Evolutionary conservation across 148 eudicot genomes (phyloP).

Genomic region (Talinum fruticosum): DNA sequence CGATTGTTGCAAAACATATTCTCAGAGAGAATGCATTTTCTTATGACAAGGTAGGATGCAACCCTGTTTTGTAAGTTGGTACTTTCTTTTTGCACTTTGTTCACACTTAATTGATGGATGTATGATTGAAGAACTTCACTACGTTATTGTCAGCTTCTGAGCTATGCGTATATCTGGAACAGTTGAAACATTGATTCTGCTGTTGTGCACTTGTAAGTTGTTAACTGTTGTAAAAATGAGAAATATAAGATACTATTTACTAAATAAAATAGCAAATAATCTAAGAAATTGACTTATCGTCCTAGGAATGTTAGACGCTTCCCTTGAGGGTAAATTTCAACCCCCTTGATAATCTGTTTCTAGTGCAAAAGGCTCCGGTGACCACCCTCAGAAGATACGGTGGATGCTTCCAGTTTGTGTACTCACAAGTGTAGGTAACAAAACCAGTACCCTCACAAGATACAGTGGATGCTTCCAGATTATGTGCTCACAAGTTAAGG

Average conservation of each 20-base stretch:
- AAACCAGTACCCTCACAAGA: not conserved
- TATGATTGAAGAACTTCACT: not conserved
- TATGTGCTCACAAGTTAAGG: not conserved
- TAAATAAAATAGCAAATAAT: not conserved
- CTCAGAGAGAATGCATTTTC: conserved; percentile 97
- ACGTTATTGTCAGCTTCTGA: not conserved
- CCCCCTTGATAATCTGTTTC: not conserved
- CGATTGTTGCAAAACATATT: conserved; percentile 80
- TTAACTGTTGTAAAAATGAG: not conserved
- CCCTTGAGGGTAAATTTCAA: not conserved
- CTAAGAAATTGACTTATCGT: not conserved
- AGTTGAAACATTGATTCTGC: not conserved
- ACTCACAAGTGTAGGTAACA: not conserved
- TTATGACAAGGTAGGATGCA: conserved; percentile 82
- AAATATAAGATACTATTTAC: not conserved
- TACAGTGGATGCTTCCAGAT: too few species aligned
- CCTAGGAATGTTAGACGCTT: not conserved
- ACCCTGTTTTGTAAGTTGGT: not conserved
- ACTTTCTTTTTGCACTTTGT: not conserved
- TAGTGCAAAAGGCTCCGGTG: not conserved
- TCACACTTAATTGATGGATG: not conserved
- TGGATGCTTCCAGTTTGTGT: not conserved
- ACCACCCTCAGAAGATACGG: not conserved
- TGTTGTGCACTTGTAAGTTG: not conserved
- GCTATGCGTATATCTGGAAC: not conserved